Evolutionary conservation across 148 eudicot species (phyloP).

Genomic region (Heliamphora exappendiculata): DNA sequence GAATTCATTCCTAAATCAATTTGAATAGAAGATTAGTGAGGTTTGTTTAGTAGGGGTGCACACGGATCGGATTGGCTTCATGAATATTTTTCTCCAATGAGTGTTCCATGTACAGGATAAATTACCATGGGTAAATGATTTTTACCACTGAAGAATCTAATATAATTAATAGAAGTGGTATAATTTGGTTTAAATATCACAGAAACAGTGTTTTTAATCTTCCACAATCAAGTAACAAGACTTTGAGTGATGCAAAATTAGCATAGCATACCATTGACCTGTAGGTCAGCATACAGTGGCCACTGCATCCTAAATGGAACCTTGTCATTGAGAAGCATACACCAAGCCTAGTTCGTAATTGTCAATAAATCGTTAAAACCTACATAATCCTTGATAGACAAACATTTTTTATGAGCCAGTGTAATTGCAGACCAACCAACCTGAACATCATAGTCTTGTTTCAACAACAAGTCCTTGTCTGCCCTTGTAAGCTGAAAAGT

Average conservation of each 20-base stretch:
- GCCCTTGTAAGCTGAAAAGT: slow-evolving; percentile 58
- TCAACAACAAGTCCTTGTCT: slow-evolving; percentile 41
- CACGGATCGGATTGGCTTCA: no score
- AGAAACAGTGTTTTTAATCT: no score
- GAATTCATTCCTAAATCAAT: no score
- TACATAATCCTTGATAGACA: not conserved
- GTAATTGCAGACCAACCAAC: slow-evolving; percentile 24
- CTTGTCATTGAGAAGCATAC: slow-evolving; percentile 77
- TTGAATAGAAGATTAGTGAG: no score
- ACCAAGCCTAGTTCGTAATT: slow-evolving; percentile 56
- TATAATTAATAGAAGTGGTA: no score
- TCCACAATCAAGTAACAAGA: no score
- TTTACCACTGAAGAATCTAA: no score
- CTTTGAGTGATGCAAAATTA: slow-evolving; percentile 8
- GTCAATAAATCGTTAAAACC: not conserved
- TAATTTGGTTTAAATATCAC: no score
- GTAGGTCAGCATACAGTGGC: slow-evolving; percentile 63
- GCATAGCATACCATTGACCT: slow-evolving; percentile 62
- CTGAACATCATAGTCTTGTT: slow-evolving; percentile 64
- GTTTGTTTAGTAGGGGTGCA: no score
- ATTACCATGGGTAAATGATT: no score
- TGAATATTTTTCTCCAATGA: no score
- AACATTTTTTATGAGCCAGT: not conserved
- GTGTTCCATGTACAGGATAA: no score
- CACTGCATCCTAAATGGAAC: slow-evolving; percentile 83